Conservation (phyloP, 495 filamentous ascomycete species). For the Aspergillus homomorphus region DNA sequence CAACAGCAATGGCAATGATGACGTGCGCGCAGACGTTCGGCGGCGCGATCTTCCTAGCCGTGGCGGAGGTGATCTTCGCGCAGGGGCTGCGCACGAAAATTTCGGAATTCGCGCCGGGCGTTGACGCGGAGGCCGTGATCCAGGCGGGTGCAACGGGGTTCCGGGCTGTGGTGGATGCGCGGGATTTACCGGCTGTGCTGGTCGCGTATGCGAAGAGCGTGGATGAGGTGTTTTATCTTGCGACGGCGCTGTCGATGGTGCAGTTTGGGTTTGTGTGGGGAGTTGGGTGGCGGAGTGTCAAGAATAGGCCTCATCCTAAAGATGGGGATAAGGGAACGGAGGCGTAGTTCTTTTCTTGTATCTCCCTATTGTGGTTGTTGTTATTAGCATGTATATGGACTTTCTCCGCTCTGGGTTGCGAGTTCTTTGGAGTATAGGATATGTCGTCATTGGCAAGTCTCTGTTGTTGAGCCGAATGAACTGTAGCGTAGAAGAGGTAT, state of each 20-base stretch:
- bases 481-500: no score
- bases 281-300: constrained; percentile 48
- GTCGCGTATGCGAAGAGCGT: constrained; percentile 51
- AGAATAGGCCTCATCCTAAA: no score
- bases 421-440: no score
- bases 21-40: constrained; percentile 61
- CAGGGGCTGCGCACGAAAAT: constrained; percentile 57
- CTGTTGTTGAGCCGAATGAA: no score
- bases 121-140: constrained; percentile 47
- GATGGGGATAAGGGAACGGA: no score
- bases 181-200: constrained; percentile 50
- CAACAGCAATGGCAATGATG: constrained; percentile 49
- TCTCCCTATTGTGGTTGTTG: no score
- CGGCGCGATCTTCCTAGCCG: constrained; percentile 62
- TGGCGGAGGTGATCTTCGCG: constrained; percentile 65
- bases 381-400: no score
- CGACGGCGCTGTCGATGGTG: constrained; percentile 24
- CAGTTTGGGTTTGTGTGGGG: constrained; percentile 37
- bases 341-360: no score
- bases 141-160: constrained; percentile 59
- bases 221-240: constrained; percentile 40
- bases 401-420: no score
- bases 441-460: no score
- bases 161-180: constrained; percentile 34
- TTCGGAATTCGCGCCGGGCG: constrained; percentile 22